Conservation (phyloP, 192 early-diverging fungal species). For the Linderina pennispora region DNA sequence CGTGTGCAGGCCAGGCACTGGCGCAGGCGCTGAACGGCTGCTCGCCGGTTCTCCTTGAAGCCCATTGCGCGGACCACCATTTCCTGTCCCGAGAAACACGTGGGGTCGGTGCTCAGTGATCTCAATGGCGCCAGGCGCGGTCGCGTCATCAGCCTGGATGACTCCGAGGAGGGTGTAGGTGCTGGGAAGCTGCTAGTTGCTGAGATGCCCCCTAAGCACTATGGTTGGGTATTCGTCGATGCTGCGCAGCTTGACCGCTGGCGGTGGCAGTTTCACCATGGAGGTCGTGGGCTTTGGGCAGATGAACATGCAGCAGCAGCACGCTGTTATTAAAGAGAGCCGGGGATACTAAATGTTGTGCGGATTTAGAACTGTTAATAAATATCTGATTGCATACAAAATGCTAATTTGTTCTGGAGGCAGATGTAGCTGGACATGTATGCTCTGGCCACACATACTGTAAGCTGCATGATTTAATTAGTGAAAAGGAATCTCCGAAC, state of each 20-base stretch:
- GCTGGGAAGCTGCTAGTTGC: constrained; percentile 29
- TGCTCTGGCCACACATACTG: too few relatives aligned
- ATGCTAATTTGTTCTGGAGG: too few relatives aligned
- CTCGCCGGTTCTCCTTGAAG: constrained; percentile 55
- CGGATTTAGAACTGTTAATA: too few relatives aligned
- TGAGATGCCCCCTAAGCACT: constrained; percentile 66
- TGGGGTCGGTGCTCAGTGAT: constrained; percentile 77
- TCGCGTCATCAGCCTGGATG: constrained; percentile 55
- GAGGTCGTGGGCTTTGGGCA: constrained; percentile 72
- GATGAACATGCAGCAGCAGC: constrained; percentile 67
- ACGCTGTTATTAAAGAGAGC: constrained; percentile 60
- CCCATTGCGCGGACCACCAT: constrained; percentile 78
- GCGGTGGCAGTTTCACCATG: constrained; percentile 81
- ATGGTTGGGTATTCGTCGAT: constrained; percentile 82
- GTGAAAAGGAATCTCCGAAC: too few relatives aligned
- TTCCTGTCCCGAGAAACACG: constrained; percentile 58
- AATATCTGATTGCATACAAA: too few relatives aligned
- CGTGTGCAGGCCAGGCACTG: constrained; percentile 60
- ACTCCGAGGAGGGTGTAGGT: constrained; percentile 15
- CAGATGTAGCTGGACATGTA: too few relatives aligned
- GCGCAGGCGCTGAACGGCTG: constrained; percentile 47
- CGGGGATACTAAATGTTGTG: constrained; percentile 53
- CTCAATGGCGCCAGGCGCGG: constrained; percentile 72
- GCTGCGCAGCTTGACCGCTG: constrained; percentile 82
- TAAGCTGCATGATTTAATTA: too few relatives aligned